A percentile compares a stretch with the other conserved stretches of the same genome.
These are phyloP conservation scores for Hortiboletus rubellus DNA, from an alignment of 1,284 basidiomycete genomes.

Conservation along the genomic window DNA sequence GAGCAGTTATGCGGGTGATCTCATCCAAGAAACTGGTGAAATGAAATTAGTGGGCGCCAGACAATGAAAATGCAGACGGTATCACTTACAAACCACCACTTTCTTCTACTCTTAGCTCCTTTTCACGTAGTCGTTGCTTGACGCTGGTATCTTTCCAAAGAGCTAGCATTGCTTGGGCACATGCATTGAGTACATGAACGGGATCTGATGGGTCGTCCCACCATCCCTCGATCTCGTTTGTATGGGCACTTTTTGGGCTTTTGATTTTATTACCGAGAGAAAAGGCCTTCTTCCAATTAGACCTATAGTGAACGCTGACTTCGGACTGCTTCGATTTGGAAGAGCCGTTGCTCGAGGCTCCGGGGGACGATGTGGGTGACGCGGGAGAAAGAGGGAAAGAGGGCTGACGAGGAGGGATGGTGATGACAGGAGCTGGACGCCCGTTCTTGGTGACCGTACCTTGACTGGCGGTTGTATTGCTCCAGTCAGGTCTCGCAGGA, in stretches of 20 bases:
- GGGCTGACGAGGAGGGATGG: constrained; percentile 43
- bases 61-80: not conserved
- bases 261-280: constrained; percentile 56
- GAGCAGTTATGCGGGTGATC: constrained; percentile 73
- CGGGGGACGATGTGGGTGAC: constrained; percentile 38
- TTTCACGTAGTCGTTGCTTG: constrained; percentile 58
- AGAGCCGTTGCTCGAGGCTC: constrained; percentile 33
- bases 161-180: constrained; percentile 61
- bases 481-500: constrained; percentile 38
- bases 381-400: constrained; percentile 36
- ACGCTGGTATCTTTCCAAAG: constrained; percentile 72
- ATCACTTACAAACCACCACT: constrained; percentile 75
- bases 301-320: constrained; percentile 60
- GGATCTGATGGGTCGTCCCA: constrained; percentile 83
- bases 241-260: constrained; percentile 64
- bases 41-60: constrained; percentile 15
- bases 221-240: constrained; percentile 73
- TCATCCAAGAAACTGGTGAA: constrained; percentile 69
- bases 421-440: constrained; percentile 50
- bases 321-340: constrained; percentile 47
- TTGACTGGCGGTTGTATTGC: constrained; percentile 24
- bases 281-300: constrained; percentile 74
- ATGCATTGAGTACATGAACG: constrained; percentile 65
- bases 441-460: constrained; percentile 33
- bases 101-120: constrained; percentile 68